Percentiles rank a stretch among this genome's conserved stretches.
Evolutionary conservation across 305 asterid genomes (phyloP).

Genomic region (Coffea humblotiana): DNA sequence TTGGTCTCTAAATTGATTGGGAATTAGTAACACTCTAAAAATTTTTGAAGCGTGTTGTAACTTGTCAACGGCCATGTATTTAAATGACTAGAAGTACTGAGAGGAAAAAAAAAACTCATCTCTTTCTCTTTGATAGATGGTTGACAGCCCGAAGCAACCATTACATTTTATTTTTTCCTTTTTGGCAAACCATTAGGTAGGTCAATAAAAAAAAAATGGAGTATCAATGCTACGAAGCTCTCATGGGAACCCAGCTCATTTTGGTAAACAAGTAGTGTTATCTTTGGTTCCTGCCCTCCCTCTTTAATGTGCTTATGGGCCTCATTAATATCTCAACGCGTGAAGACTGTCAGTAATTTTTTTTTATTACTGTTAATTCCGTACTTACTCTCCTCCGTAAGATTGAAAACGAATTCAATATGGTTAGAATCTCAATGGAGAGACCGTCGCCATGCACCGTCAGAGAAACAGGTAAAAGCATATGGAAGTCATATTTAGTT

Average conservation of each 20-base stretch:
- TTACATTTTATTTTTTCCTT: too few relatives aligned
- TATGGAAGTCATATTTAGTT: not conserved
- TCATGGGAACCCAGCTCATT: conserved; percentile 16
- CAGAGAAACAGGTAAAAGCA: conserved; percentile 1
- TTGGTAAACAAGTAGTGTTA: not conserved
- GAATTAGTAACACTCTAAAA: too few relatives aligned
- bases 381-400: not conserved
- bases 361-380: not conserved
- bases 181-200: not conserved
- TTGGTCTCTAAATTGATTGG: not conserved
- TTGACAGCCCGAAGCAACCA: not conserved
- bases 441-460: not conserved
- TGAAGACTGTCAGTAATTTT: conserved; percentile 14
- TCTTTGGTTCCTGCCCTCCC: not conserved
- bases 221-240: not conserved
- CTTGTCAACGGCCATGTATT: too few relatives aligned
- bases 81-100: not conserved
- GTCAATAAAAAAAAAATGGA: not conserved
- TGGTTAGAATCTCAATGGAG: conserved; percentile 11
- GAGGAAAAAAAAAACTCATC: not conserved
- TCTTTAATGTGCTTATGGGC: conserved; percentile 1
- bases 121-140: not conserved
- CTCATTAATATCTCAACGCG: conserved; percentile 2
- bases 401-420: not conserved
- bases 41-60: not conserved